A percentile compares a stretch with the other conserved stretches of the same genome.
These are phyloP conservation scores for Amborella trichopoda DNA, from an alignment of 164 flowering plant genomes.

Conservation along the genomic window DNA sequence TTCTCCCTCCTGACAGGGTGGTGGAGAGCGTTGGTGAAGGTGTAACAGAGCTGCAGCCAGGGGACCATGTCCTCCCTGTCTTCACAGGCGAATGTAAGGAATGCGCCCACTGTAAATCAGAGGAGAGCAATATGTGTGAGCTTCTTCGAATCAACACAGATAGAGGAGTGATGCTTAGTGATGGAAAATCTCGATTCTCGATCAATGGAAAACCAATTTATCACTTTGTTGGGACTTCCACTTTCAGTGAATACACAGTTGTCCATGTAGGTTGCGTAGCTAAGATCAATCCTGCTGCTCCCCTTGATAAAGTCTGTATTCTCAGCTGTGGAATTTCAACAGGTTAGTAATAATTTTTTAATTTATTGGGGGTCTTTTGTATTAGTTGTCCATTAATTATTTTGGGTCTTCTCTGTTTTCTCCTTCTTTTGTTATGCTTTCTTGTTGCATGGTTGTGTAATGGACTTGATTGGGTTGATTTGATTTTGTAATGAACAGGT, in stretches of 20 bases:
- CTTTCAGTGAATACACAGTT: constrained; percentile 53
- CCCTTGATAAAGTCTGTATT: constrained; percentile 54
- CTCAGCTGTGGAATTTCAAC: constrained; percentile 65
- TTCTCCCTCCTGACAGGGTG: constrained; percentile 33
- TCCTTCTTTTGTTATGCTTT: background rate
- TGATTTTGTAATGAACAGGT: constrained; percentile 20
- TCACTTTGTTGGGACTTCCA: constrained; percentile 56
- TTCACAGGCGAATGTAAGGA: constrained; percentile 59
- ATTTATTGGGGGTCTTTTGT: background rate
- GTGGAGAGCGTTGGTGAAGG: constrained; percentile 66
- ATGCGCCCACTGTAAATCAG: constrained; percentile 47
- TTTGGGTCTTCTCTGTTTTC: background rate
- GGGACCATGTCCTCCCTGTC: constrained; percentile 62
- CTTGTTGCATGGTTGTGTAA: background rate
- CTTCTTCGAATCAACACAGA: constrained; percentile 57
- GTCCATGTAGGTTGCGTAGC: constrained; percentile 45
- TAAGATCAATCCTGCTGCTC: constrained; percentile 48
- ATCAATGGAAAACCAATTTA: constrained; percentile 49
- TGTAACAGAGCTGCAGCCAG: constrained; percentile 43
- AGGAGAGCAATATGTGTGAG: constrained; percentile 66
- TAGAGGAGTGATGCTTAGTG: constrained; percentile 50
- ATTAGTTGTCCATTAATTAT: background rate
- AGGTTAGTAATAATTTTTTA: constrained; percentile 14
- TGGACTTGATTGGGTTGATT: too few species aligned
- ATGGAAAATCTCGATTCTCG: constrained; percentile 43